Evolutionary conservation across 225 moss, liverwort and hornwort genomes (phyloP).

Genomic region (Bryum argenteum): DNA sequence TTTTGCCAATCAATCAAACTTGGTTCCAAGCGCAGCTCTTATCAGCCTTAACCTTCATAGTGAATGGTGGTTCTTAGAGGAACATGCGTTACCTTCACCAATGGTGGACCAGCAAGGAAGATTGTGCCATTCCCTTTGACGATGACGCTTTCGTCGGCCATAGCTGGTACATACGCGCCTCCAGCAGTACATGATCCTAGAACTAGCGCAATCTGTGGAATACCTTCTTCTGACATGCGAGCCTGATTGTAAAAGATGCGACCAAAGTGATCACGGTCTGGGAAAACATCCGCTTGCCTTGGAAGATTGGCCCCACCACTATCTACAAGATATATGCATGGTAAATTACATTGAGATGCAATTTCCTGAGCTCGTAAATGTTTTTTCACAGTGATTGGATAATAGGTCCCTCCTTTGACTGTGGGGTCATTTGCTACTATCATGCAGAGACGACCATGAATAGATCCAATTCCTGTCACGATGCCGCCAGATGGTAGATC

Average conservation of each 20-base stretch:
- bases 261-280: constrained; percentile 97
- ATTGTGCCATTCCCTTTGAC: constrained; percentile 98
- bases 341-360: constrained; percentile 82
- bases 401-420: constrained; percentile 97
- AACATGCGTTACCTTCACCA: constrained; percentile 75
- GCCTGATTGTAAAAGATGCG: constrained; percentile 99
- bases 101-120: constrained; percentile 93
- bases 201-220: constrained; percentile 96
- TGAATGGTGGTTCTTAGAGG: background rate
- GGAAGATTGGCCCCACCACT: constrained; percentile 99
- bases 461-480: constrained; percentile 86
- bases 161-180: constrained; percentile 98
- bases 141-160: constrained; percentile 99
- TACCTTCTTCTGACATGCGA: constrained; percentile 86
- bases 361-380: constrained; percentile 99
- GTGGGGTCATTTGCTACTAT: constrained; percentile 94
- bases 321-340: constrained; percentile 97
- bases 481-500: constrained; percentile 95
- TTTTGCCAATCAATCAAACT: constrained; percentile 23
- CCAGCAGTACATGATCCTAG: constrained; percentile 99
- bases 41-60: constrained; percentile 15
- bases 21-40: constrained; percentile 5
- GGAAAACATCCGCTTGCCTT: constrained; percentile 94
- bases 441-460: constrained; percentile 95
- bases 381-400: constrained; percentile 97